A percentile compares a stretch with the other conserved stretches of the same genome.
phyloP scores from a whole-genome alignment of 495 filamentous ascomycete species.

The Aspergillus egyptiacus region DNA sequence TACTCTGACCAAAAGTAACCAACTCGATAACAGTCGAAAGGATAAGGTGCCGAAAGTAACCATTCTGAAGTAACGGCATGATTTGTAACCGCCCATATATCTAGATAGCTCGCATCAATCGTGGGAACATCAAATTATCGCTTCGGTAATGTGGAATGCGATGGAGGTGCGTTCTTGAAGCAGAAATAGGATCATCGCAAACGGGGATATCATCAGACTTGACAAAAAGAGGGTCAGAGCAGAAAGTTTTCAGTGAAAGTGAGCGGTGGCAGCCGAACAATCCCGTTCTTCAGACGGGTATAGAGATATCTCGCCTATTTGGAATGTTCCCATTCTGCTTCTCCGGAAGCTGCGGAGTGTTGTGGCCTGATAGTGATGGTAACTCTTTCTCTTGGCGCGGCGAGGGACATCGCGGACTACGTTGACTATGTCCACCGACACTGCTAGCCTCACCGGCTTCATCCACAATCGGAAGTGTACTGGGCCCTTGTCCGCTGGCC shows the following conservation, averaged over 20 bases:
- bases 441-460: conserved; percentile 80
- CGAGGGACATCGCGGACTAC: conserved; percentile 30
- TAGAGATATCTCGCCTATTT: conserved; percentile 8
- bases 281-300: neutral
- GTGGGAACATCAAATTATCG: conserved; percentile 32
- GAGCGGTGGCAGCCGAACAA: neutral
- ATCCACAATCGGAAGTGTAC: conserved; percentile 86
- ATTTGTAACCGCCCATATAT: conserved; percentile 14
- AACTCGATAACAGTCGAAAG: conserved; percentile 15
- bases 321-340: conserved; percentile 27
- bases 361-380: conserved; percentile 43
- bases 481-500: conserved; percentile 45
- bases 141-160: conserved; percentile 7
- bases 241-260: neutral
- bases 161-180: conserved; percentile 21
- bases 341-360: conserved; percentile 12
- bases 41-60: too few relatives aligned
- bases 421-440: conserved; percentile 49
- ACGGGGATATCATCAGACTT: conserved; percentile 20
- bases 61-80: conserved; percentile 16
- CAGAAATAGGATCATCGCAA: conserved; percentile 13
- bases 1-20: conserved; percentile 3
- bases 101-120: conserved; percentile 38
- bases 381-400: conserved; percentile 46
- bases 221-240: conserved; percentile 10